Base-by-base conservation (phyloP, 2,329 filamentous ascomycete genomes). In the Colletotrichum magnum region DNA sequence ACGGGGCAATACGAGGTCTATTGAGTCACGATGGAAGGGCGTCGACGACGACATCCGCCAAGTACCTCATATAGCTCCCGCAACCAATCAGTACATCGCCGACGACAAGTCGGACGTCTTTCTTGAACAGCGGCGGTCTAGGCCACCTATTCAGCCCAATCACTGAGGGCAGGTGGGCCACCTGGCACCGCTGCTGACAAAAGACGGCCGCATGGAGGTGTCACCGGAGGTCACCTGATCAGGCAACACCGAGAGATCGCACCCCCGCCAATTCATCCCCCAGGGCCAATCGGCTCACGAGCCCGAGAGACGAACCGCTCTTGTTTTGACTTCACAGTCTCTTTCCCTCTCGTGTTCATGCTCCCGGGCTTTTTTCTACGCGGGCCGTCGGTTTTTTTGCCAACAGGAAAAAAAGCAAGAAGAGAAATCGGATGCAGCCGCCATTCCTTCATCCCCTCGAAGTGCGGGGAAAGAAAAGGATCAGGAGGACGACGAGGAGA, bases 251-350 rank as follows among this genome's bases (percentile, higher is more conserved):
- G 13, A 47, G 21, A 36, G 32, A 36, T 10, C 18, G 45, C 45
- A 5, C 13, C 36, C 13, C 13, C 28, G 41, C 18, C 26, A 13
- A 26, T 54, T 9, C 21, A 24, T 24, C 41, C 21, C 21, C 41
- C 41, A 5, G 3, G 16, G 18, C 60, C 60, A 65, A 68, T 59
- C 28, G 32, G 60, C 48, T 58, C 41, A 18, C 16, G 10, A 32
- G 18, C 43, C n/a, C 41, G 13, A 21, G 24, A 53, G 36, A 54
- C n/a, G 26, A 43, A 48, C 51, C 39, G 26, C 24, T 47, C 67
- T 68, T 69, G 67, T 67, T 67, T 69, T 48, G 63, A 69, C 67
- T 48, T 69, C 67, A 61, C 67, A 61, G 16, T 36, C 32, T 36
- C 41, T 45, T 36, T 47, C 26, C 6, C 12, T 21, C 21, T 50